A percentile compares a stretch with the other conserved stretches of the same genome.
Evolutionary conservation across 345 rosid genomes (phyloP).

Genomic region (Hypericum androsaemum): DNA sequence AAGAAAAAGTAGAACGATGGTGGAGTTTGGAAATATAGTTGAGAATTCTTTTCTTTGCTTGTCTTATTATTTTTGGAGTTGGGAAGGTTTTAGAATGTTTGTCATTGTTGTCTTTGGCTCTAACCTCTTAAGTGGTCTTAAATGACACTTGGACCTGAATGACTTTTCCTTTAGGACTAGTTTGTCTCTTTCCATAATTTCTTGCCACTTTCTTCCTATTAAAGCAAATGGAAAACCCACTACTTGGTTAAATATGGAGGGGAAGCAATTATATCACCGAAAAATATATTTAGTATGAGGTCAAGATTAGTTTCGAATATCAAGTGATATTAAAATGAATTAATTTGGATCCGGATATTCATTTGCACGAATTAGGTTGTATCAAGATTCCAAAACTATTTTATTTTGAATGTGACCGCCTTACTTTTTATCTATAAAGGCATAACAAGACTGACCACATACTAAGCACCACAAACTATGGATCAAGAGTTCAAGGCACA

Average conservation of each 20-base stretch:
- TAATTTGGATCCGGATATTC: too few relatives aligned
- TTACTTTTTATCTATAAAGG: too few relatives aligned
- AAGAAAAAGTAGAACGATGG: not conserved
- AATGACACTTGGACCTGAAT: not conserved
- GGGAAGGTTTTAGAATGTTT: conserved; percentile 10
- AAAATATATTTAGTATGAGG: conserved; percentile 19
- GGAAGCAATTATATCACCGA: conserved; percentile 27
- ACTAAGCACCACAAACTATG: too few relatives aligned
- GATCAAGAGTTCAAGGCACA: too few relatives aligned
- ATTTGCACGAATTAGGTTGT: too few relatives aligned
- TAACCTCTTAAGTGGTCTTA: conserved; percentile 20
- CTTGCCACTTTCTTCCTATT: conserved; percentile 42
- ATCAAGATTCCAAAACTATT: too few relatives aligned
- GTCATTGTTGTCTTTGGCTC: conserved; percentile 25
- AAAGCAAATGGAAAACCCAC: conserved; percentile 45
- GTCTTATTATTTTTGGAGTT: conserved; percentile 15
- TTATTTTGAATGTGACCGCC: too few relatives aligned
- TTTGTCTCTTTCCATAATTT: conserved; percentile 20
- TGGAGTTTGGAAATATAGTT: not conserved
- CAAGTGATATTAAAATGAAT: too few relatives aligned
- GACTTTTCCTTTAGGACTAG: conserved; percentile 3
- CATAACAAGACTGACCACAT: too few relatives aligned
- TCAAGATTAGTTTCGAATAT: not conserved
- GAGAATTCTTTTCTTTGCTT: conserved; percentile 48
- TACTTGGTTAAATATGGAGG: conserved; percentile 15